Evolutionary conservation across 805 yeast species (phyloP).

Genomic region (Trichomonascus vanleenenianus): DNA sequence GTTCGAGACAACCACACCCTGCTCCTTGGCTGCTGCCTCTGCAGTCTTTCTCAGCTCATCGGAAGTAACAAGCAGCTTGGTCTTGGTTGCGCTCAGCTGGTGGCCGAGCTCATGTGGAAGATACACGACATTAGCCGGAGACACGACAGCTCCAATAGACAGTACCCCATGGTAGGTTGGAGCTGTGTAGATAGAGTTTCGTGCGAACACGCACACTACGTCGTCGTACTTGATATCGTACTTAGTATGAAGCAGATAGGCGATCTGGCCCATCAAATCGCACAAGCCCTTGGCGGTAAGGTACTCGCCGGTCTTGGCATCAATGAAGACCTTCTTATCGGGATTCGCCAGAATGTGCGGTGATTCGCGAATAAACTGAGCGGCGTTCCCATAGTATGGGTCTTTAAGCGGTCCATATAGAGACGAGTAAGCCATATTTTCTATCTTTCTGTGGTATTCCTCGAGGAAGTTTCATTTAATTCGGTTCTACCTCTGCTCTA

Average conservation of each 20-base stretch:
- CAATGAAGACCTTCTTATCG: constrained; percentile 13
- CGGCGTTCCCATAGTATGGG: constrained; percentile 15
- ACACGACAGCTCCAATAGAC: constrained; percentile 21
- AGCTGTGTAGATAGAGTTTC: constrained; percentile 21
- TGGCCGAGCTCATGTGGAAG: constrained; percentile 24
- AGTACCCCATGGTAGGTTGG: constrained; percentile 23
- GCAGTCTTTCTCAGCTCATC: constrained; percentile 1
- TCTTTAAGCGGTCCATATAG: constrained; percentile 14
- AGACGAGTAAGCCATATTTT: constrained; percentile 9
- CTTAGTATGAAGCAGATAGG: constrained; percentile 13
- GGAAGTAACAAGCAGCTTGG: constrained; percentile 3
- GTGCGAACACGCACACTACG: constrained; percentile 22
- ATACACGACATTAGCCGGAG: constrained; percentile 27
- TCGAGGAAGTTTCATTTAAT: too few relatives aligned
- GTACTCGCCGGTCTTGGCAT: constrained; percentile 18
- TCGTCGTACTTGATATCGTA: constrained; percentile 18
- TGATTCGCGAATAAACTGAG: constrained; percentile 10
- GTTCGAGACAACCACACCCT: neutral
- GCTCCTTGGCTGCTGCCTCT: neutral
- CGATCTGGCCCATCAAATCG: constrained; percentile 11
- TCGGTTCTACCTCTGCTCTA: too few relatives aligned
- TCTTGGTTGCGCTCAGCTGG: constrained; percentile 17
- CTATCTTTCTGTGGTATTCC: neutral
- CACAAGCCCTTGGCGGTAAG: constrained; percentile 10
- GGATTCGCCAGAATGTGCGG: constrained; percentile 8